phyloP scores from a whole-genome alignment of 768 basidiomycete species.

The Chalciporus chontae region DNA sequence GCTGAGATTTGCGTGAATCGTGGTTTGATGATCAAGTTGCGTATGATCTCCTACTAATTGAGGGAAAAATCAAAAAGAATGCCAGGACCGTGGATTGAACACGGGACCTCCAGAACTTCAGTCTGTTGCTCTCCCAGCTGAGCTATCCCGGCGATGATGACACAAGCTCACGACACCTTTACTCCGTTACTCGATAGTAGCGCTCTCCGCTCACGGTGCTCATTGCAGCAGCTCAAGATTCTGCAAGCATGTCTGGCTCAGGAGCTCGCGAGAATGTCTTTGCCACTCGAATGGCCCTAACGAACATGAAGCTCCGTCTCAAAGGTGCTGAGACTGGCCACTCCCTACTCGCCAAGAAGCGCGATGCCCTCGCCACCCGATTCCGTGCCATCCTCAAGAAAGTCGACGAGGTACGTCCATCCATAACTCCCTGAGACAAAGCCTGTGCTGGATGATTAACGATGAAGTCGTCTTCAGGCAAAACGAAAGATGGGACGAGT shows the following conservation, averaged over 20 bases:
- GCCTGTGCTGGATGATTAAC: constrained; percentile 10
- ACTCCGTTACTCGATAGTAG: neutral
- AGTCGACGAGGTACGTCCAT: constrained; percentile 84
- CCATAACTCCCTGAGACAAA: neutral
- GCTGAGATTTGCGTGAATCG: neutral
- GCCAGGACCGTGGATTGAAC: constrained; percentile 79
- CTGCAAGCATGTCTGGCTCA: constrained; percentile 74
- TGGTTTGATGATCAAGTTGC: too few relatives aligned
- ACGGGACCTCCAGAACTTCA: constrained; percentile 77
- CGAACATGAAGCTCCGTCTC: constrained; percentile 84
- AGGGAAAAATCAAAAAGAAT: constrained; percentile 22
- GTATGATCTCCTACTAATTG: too few relatives aligned
- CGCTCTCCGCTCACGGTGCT: neutral
- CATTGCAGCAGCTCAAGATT: neutral
- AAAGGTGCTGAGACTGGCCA: constrained; percentile 95
- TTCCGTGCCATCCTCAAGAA: constrained; percentile 93
- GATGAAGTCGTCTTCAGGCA: constrained; percentile 53
- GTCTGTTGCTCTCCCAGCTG: constrained; percentile 77
- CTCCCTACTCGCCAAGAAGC: constrained; percentile 93
- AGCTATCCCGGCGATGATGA: constrained; percentile 54
- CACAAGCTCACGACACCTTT: neutral
- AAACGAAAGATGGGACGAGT: constrained; percentile 99
- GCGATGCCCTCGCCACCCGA: constrained; percentile 92
- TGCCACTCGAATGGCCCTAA: constrained; percentile 96
- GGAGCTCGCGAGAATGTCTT: constrained; percentile 92